Evolutionary conservation across 192 early-diverging fungal genomes (phyloP).

Genomic region (Rhizophlyctis rosea): DNA sequence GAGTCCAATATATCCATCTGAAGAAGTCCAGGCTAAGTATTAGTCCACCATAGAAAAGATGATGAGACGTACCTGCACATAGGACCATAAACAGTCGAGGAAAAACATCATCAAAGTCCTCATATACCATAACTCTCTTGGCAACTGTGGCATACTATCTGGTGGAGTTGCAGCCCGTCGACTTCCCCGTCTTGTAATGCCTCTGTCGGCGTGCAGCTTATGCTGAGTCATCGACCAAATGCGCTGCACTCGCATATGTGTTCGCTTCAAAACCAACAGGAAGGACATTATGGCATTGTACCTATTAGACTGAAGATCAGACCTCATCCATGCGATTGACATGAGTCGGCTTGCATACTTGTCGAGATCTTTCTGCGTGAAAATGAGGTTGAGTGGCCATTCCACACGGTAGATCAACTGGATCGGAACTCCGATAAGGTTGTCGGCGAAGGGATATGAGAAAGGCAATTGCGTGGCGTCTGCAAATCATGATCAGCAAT

Average conservation of each 20-base stretch:
- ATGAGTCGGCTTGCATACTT: conserved; percentile 8
- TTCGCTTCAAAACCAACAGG: conserved; percentile 53
- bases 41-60: neutral
- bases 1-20: conserved; percentile 41
- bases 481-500: no score
- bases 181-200: conserved; percentile 6
- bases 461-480: no score
- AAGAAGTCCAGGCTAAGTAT: neutral
- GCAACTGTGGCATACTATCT: neutral
- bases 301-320: conserved; percentile 11
- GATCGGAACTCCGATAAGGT: conserved; percentile 51
- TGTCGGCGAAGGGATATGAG: no score
- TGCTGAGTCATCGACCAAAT: conserved; percentile 28
- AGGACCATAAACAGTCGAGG: conserved; percentile 66
- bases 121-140: conserved; percentile 44
- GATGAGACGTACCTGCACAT: conserved; percentile 58
- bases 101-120: conserved; percentile 66
- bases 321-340: conserved; percentile 4
- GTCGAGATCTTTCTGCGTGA: conserved; percentile 54
- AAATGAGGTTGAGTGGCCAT: conserved; percentile 72
- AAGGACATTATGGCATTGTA: conserved; percentile 65
- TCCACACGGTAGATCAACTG: conserved; percentile 51
- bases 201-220: conserved; percentile 11
- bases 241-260: conserved; percentile 52
- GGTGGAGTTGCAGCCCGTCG: conserved; percentile 29